Percentiles rank a stretch among this genome's conserved stretches.
These are phyloP conservation scores for Fusarium luffae DNA, from an alignment of 2,329 filamentous ascomycete genomes.

Conservation along the genomic window DNA sequence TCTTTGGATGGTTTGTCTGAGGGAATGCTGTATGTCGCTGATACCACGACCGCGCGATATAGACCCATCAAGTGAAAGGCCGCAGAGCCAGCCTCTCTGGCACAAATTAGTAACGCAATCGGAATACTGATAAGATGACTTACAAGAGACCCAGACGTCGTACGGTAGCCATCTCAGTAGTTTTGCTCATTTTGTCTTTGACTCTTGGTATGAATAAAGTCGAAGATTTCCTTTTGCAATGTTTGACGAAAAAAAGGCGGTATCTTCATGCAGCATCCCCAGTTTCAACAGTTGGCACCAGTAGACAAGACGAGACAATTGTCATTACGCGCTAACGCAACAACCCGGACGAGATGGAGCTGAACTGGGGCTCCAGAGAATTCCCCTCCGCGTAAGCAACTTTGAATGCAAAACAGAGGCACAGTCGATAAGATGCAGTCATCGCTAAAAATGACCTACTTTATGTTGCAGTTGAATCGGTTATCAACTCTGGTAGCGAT, in stretches of 20 bases:
- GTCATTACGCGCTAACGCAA: conserved; percentile 2
- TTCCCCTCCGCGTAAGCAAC: conserved; percentile 4
- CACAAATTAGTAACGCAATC: neutral
- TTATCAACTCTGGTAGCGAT: neutral
- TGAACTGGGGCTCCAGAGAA: neutral
- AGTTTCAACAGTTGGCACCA: neutral
- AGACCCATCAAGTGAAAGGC: conserved; percentile 60
- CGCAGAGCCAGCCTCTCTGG: conserved; percentile 59
- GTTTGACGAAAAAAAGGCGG: neutral
- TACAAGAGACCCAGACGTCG: conserved; percentile 47
- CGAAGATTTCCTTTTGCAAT: neutral
- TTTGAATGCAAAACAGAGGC: neutral
- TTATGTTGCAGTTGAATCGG: neutral
- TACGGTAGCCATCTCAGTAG: conserved; percentile 16
- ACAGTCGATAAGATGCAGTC: neutral
- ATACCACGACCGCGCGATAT: conserved; percentile 59
- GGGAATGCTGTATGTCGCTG: conserved; percentile 55
- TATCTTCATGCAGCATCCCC: conserved; percentile 1
- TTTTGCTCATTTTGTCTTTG: conserved; percentile 17
- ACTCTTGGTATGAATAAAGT: neutral
- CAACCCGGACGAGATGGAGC: neutral
- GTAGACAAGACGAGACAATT: neutral
- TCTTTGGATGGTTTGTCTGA: neutral
- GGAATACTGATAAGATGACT: neutral
- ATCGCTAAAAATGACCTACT: neutral